These are phyloP conservation scores for Nitzschia sp. DNA, from an alignment of 108 stramenopile genomes.

Conservation along the genomic window DNA sequence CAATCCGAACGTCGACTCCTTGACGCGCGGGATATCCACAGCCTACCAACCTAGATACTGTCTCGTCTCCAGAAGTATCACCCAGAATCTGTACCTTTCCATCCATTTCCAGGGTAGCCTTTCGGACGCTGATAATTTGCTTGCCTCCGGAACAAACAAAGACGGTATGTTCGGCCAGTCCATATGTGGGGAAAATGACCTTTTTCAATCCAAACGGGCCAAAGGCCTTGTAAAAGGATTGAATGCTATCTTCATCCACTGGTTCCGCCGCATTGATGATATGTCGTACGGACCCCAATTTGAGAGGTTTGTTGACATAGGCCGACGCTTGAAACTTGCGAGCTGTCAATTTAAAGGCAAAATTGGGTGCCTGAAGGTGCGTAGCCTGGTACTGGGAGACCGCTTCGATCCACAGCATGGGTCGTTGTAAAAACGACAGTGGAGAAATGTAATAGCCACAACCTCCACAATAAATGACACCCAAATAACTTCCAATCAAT, in stretches of 20 bases:
- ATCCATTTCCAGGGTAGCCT: constrained; percentile 68
- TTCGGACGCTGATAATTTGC: constrained; percentile 66
- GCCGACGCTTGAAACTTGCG: constrained; percentile 78
- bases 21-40: constrained; percentile 82
- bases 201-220: constrained; percentile 68
- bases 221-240: constrained; percentile 80
- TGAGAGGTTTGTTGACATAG: constrained; percentile 51
- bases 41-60: constrained; percentile 62
- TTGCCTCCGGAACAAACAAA: constrained; percentile 91
- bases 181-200: constrained; percentile 94
- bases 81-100: constrained; percentile 48
- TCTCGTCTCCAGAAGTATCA: constrained; percentile 6
- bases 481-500: constrained; percentile 94
- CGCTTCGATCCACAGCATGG: constrained; percentile 89
- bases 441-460: constrained; percentile 96
- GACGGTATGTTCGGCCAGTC: constrained; percentile 98
- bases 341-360: constrained; percentile 91
- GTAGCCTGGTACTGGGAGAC: constrained; percentile 85
- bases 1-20: constrained; percentile 80
- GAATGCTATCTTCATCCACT: constrained; percentile 75
- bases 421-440: constrained; percentile 92
- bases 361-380: constrained; percentile 98
- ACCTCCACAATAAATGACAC: constrained; percentile 94
- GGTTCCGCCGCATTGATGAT: constrained; percentile 98
- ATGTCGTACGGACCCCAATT: constrained; percentile 87